Evolutionary conservation across 2,329 filamentous ascomycete genomes (phyloP).

Genomic region (Aspergillus sp.): DNA sequence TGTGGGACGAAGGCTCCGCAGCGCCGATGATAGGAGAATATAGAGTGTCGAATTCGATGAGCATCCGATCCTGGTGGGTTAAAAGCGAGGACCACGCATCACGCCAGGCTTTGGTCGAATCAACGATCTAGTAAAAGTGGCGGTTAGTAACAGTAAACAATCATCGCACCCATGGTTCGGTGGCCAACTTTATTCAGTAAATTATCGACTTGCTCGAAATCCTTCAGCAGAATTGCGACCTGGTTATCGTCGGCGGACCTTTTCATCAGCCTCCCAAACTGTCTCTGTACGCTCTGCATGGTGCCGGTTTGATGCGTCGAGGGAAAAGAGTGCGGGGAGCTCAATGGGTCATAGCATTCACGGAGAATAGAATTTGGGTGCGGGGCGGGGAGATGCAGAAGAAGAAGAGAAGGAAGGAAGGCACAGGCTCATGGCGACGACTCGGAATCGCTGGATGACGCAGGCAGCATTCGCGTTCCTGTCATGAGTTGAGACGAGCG

Average conservation of each 20-base stretch:
- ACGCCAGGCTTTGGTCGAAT: constrained; percentile 75
- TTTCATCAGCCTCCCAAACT: constrained; percentile 73
- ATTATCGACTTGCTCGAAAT: constrained; percentile 79
- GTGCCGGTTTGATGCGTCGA: constrained; percentile 18
- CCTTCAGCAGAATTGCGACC: constrained; percentile 73
- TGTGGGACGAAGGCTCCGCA: constrained; percentile 60
- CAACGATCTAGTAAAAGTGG: constrained; percentile 64
- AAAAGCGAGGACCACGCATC: constrained; percentile 78
- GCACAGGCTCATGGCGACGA: constrained; percentile 17
- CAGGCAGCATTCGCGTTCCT: constrained; percentile 21
- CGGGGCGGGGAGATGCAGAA: not conserved
- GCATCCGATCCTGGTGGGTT: constrained; percentile 67
- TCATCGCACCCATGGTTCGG: constrained; percentile 16
- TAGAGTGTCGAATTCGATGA: constrained; percentile 70
- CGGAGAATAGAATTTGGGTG: not conserved
- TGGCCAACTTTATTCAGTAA: constrained; percentile 69
- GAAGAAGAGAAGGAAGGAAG: not conserved
- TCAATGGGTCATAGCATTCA: not conserved
- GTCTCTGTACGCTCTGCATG: constrained; percentile 65
- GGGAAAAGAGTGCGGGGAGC: not conserved
- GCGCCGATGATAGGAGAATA: constrained; percentile 78
- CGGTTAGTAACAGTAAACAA: constrained; percentile 2
- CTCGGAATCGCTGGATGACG: constrained; percentile 22
- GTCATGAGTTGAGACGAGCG: constrained; percentile 11
- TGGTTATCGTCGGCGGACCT: constrained; percentile 76